phyloP scores from a whole-genome alignment of 2,329 filamentous ascomycete species.

The Botryotinia convoluta region DNA sequence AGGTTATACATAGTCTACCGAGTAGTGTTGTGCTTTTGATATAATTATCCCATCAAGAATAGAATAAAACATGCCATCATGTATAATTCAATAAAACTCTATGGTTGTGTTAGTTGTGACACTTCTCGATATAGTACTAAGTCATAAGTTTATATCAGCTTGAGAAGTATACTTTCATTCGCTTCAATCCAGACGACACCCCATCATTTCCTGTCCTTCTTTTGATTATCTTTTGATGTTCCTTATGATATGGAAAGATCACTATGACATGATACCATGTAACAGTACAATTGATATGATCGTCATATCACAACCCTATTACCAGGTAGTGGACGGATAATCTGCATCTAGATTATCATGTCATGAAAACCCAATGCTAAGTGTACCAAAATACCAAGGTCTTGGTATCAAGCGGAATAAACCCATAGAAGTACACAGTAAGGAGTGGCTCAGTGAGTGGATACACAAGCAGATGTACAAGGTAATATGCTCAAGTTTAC shows the following conservation, averaged over 20 bases:
- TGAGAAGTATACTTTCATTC: background rate
- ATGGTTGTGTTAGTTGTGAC: background rate
- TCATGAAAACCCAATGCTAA: background rate
- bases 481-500: background rate
- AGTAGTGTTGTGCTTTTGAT: rapidly evolving
- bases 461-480: background rate
- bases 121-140: background rate
- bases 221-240: background rate
- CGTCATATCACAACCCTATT: background rate
- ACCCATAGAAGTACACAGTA: background rate
- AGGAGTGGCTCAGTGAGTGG: background rate
- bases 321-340: background rate
- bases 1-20: background rate
- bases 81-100: background rate
- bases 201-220: background rate
- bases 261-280: background rate
- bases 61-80: background rate
- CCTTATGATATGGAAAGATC: background rate
- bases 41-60: background rate
- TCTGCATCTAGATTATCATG: background rate
- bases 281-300: background rate
- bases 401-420: background rate
- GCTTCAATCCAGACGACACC: background rate
- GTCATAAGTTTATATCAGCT: background rate
- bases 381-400: background rate